Base-by-base conservation (phyloP, 2,329 filamentous ascomycete genomes). In the Hysterium pulicare region DNA sequence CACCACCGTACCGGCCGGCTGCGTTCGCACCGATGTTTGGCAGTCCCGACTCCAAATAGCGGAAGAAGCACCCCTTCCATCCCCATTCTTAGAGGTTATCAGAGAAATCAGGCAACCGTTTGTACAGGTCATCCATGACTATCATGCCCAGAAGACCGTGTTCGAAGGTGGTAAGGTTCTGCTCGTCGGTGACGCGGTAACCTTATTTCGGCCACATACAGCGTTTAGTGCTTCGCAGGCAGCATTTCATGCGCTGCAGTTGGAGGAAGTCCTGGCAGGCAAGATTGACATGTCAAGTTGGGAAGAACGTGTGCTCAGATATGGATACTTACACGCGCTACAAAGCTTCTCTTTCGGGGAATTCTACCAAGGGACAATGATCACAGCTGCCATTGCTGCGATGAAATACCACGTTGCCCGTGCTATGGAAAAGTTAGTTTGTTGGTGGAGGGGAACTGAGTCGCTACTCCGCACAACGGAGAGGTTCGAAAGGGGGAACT, bases 221-320 rank as follows among this genome's bases (percentile, higher is more conserved):
- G 73, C 67, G 1, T 63, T 67, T 16, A 72, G 71, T 13, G 74
- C 72, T 2, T 69, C 71, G 19, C 72, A 76, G 48, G 71, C 71
- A 4, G 72, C 71, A 2, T 68, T 67, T 32, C 70, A 75, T 50
- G 68, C 68, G 3, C 52, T 71, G 49, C 58, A 57, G 5, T 46
- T 75, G 11, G 71, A 60, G 1, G 59, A 66, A 43, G 64, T 70
- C 46, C 56, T 71, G 45, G 47, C 55, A 7, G 71, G 70, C 0
- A 60, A 68, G 37, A 59, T 68, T n/a, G n/a, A n/a, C n/a, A n/a
- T n/a, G n/a, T n/a, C n/a, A n/a, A n/a, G n/a, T n/a, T n/a, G n/a
- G n/a, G n/a, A n/a, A n/a, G n/a, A n/a, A n/a, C n/a, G n/a, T n/a
- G n/a, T n/a, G n/a, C n/a, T n/a, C n/a, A n/a, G n/a, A n/a, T n/a